Base-by-base conservation (phyloP, 2,329 filamentous ascomycete species). In the Trichoderma asperellum region DNA sequence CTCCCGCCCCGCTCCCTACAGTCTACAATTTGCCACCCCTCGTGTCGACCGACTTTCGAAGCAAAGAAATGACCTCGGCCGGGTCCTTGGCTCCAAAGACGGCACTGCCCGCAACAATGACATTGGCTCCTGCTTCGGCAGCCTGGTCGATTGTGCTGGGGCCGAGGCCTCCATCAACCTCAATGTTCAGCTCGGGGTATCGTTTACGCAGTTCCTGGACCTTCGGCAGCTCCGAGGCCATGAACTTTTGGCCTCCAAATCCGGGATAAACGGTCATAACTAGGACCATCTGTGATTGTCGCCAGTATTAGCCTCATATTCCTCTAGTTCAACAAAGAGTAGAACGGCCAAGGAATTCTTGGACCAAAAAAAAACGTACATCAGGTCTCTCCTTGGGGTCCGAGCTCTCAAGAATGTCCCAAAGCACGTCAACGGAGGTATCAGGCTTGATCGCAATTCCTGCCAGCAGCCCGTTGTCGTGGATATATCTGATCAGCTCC, bases 241-340 rank as follows among this genome's bases (percentile, higher is more conserved):
- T 98, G 85, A 99, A 99, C 78, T 97, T 97, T 79, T 99, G 96
- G 7, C 96, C 96, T 72, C 96, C 96, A 78, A 99, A 99, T 57
- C 96, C 96, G 56, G 96, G 96, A 82, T 99, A 89, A 55, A 99
- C 96, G 1, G 96, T 99, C 96, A 99, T 99, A 71, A 99, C 88
- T 21, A 99, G 89, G 47, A 97, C 94, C 96, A 99, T 99, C 95
- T 97, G 21, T 72, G 47, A 21, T 59, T 24, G 1, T 4, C 16
- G 14, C 11, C 18, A 4, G 35, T 4, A n/a, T 68, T 29, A 62
- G 57, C 61, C 29, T 58, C 29, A 7, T 5, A 29, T 47, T 4
- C 24, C 11, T 16, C 14, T 0, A 5, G 5, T 5, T 40, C 2
- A 37, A 18, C 21, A n/a, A n/a, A 34, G 3, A 47, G 12, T 10